phyloP scores from a whole-genome alignment of 2,329 filamentous ascomycete genomes.

The Pleomassaria siparia region DNA sequence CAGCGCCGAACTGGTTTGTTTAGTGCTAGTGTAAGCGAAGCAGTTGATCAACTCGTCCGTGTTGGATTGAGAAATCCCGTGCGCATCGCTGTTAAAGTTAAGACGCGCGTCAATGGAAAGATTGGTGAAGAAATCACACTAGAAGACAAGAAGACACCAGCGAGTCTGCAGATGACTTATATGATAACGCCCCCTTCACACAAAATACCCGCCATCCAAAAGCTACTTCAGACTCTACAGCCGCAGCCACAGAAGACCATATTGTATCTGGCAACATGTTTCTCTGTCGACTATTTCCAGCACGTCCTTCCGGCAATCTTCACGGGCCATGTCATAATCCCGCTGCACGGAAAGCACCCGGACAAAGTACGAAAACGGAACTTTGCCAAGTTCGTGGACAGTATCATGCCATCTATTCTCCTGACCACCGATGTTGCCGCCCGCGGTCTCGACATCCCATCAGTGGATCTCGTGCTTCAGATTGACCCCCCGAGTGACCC shows the following conservation, averaged over 20 bases:
- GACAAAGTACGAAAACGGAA: slow-evolving; percentile 87
- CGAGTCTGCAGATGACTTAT: slow-evolving; percentile 91
- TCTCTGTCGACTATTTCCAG: slow-evolving; percentile 91
- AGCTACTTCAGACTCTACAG: slow-evolving; percentile 69
- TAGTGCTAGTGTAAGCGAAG: slow-evolving; percentile 93
- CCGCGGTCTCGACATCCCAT: slow-evolving; percentile 85
- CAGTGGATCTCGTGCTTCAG: slow-evolving; percentile 88
- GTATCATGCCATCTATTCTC: slow-evolving; percentile 75
- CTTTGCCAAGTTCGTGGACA: slow-evolving; percentile 75
- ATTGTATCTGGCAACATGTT: slow-evolving; percentile 90
- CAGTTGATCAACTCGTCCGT: slow-evolving; percentile 87
- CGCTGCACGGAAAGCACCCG: slow-evolving; percentile 89
- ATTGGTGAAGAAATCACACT: slow-evolving; percentile 61
- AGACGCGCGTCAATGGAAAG: slow-evolving; percentile 42
- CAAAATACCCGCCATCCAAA: slow-evolving; percentile 74
- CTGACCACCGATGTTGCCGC: slow-evolving; percentile 92
- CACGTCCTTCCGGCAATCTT: slow-evolving; percentile 74
- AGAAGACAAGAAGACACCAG: slow-evolving; percentile 85
- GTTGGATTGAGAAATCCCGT: slow-evolving; percentile 93
- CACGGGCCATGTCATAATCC: slow-evolving; percentile 69
- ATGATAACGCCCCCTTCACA: slow-evolving; percentile 72
- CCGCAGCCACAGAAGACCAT: slow-evolving; percentile 81
- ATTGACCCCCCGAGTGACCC: slow-evolving; percentile 84
- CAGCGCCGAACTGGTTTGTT: slow-evolving; percentile 92
- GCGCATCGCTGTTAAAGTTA: slow-evolving; percentile 92